Base-by-base conservation (phyloP, 163 green algal species). In the Prototheca wickerhamii region DNA sequence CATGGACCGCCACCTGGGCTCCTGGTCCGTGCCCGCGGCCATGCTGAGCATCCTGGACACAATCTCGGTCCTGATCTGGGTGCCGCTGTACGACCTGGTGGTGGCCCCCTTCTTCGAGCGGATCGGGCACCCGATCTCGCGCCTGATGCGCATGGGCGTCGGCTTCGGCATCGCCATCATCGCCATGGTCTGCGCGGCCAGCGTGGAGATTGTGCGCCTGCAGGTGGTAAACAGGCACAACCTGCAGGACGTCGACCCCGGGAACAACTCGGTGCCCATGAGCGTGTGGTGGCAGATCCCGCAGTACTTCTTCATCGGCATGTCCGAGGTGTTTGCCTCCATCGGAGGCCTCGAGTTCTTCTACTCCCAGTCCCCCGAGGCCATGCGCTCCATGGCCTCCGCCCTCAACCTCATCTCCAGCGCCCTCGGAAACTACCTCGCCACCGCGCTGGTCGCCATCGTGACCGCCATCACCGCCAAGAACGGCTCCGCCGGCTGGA, bases 241-340 rank as follows among this genome's bases (percentile, higher is more conserved):
- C n/a, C 54, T 77, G 18, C 28, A 71, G 44, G 61, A 67, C 30
- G 43, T 51, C 40, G 55, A 68, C 35, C 68, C 64, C 49, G n/a
- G 17, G 4, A 20, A 32, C 23, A 50, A 51, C 43, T 20, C 30
- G 17, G 73, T 76, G 28, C 68, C 68, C 46, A 68, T 80, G 28
- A 63, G 40, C 46, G 73, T 80, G 1, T 80, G 61, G 61, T 75
- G 68, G 50, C 76, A 82, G 55, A 74, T 78, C 29, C 67, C 70
- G 1, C 77, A 84, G 66, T 84, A 84, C 70, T 60, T 74, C 26
- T 32, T 84, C 15, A 53, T 84, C 20, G 77, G 77, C 62, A 63
- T 61, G 33, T 58, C 49, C 44, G 76, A 83, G 65, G 75, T 83
- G 28, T 67, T 82, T n/a, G 61, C 61, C 37, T 64, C 66, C 49